phyloP scores from a whole-genome alignment of 805 yeast genomes.

The Schwanniomyces sp. region DNA sequence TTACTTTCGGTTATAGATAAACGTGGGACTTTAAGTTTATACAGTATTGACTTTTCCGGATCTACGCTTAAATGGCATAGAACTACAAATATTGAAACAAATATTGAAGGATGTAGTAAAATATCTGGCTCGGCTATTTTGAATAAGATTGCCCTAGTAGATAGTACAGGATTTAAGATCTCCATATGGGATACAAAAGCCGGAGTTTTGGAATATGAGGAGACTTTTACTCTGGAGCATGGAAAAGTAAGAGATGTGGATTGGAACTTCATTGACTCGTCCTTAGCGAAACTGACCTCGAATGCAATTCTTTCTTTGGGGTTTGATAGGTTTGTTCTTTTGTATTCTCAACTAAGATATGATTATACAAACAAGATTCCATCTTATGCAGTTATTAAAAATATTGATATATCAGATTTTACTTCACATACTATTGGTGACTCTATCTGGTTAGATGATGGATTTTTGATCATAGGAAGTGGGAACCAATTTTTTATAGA shows the following conservation, averaged over 20 bases:
- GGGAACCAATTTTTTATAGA: constrained; percentile 89
- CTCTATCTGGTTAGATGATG: constrained; percentile 80
- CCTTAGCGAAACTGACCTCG: constrained; percentile 11
- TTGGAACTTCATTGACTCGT: constrained; percentile 67
- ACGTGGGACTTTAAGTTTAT: constrained; percentile 25
- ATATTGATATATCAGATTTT: constrained; percentile 64
- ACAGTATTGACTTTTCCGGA: constrained; percentile 10
- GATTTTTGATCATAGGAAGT: constrained; percentile 76
- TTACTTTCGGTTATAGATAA: constrained; percentile 60
- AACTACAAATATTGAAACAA: constrained; percentile 53
- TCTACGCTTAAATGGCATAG: constrained; percentile 48
- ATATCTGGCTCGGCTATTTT: constrained; percentile 71
- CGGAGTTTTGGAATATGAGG: constrained; percentile 65
- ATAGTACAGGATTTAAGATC: constrained; percentile 47
- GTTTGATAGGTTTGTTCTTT: constrained; percentile 56
- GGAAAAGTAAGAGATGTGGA: constrained; percentile 68
- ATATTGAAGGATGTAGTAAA: constrained; percentile 48
- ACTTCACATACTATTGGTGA: constrained; percentile 87
- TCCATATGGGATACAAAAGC: constrained; percentile 79
- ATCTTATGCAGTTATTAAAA: constrained; percentile 72
- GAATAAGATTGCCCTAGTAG: constrained; percentile 74
- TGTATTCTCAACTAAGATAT: constrained; percentile 81
- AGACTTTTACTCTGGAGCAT: constrained; percentile 29
- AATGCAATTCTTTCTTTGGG: constrained; percentile 79
- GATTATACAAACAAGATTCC: constrained; percentile 85